These are phyloP conservation scores for Solanum gracilifrons DNA, from an alignment of 257 asterid species.

Conservation along the genomic window DNA sequence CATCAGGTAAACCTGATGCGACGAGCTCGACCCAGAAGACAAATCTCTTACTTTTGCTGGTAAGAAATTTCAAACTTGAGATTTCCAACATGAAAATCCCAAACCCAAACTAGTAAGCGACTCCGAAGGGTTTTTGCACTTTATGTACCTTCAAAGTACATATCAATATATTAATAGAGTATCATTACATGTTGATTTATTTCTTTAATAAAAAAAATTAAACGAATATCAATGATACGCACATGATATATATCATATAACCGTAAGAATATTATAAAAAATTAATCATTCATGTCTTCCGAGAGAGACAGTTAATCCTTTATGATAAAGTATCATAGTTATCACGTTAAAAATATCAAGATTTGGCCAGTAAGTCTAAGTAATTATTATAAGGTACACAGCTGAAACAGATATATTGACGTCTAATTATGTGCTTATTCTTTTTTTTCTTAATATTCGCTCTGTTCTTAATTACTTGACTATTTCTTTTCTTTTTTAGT, in stretches of 20 bases:
- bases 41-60: accelerated
- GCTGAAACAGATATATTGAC: not conserved
- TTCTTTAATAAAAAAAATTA: too few species aligned
- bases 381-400: not conserved
- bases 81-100: too few species aligned
- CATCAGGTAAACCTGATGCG: accelerated
- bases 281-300: not conserved
- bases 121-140: too few species aligned
- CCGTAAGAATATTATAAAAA: not conserved
- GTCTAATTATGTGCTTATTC: too few species aligned
- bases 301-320: not conserved
- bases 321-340: not conserved
- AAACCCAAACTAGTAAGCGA: too few species aligned
- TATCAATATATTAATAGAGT: not conserved
- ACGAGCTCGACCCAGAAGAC: accelerated
- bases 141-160: not conserved
- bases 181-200: not conserved
- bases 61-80: accelerated
- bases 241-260: not conserved
- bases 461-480: too few species aligned
- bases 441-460: too few species aligned
- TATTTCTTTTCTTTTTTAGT: too few species aligned
- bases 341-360: not conserved
- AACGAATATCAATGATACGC: not conserved
- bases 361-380: not conserved